Evolutionary conservation across 345 rosid species (phyloP).

Genomic region (Nephelium lappaceum): DNA sequence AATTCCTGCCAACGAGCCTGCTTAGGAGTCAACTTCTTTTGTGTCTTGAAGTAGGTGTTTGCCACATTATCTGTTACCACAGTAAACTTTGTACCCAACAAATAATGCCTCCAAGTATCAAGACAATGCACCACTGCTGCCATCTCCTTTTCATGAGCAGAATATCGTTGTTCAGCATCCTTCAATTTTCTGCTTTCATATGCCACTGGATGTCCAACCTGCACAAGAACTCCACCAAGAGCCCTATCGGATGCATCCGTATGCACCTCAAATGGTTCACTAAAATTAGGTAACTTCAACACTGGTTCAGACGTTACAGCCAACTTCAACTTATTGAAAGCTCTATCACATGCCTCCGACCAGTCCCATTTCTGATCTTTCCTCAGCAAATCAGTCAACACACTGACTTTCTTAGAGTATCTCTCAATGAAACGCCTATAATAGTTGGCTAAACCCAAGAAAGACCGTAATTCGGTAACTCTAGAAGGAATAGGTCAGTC

Average conservation of each 20-base stretch:
- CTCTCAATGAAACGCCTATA: background rate
- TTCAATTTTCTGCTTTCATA: background rate
- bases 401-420: background rate
- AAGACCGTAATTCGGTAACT: background rate
- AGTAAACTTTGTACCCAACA: background rate
- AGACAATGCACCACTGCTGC: background rate
- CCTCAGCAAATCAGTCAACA: background rate
- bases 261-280: background rate
- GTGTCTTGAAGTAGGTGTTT: background rate
- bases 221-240: background rate
- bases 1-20: constrained; percentile 9
- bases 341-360: background rate
- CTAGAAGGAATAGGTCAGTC: background rate
- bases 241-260: background rate
- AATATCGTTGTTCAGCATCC: background rate
- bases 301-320: background rate
- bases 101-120: background rate
- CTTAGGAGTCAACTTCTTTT: background rate
- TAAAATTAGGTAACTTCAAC: background rate
- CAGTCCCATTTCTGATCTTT: background rate
- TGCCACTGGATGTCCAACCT: background rate
- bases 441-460: background rate
- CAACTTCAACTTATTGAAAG: background rate
- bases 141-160: background rate
- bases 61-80: background rate